Evolutionary conservation across 345 rosid genomes (phyloP).

Genomic region (Hypericum androsaemum): DNA sequence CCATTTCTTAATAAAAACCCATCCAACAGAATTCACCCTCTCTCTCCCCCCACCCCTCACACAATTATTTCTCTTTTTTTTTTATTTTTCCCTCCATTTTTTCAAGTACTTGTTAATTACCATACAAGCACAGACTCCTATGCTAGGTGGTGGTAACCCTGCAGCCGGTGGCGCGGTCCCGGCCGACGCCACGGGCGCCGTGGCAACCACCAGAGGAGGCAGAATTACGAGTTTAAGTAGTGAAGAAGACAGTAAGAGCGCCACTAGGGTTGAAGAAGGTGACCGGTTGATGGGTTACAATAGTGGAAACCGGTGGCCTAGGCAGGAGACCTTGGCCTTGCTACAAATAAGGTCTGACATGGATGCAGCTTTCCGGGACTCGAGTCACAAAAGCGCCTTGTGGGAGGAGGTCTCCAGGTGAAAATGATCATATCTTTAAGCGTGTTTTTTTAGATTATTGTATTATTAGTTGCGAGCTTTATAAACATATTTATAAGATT

Average conservation of each 20-base stretch:
- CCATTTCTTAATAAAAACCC: too few relatives aligned
- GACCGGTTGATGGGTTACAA: constrained; percentile 6
- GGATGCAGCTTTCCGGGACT: constrained; percentile 67
- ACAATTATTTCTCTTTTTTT: too few relatives aligned
- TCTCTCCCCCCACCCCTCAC: too few relatives aligned
- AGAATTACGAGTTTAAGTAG: not conserved
- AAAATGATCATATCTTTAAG: not conserved
- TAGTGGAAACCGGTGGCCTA: constrained; percentile 66
- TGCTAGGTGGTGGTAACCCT: too few relatives aligned
- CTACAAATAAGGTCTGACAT: constrained; percentile 76
- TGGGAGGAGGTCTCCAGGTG: constrained; percentile 94
- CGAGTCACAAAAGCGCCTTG: constrained; percentile 58
- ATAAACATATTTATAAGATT: too few relatives aligned
- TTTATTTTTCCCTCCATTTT: too few relatives aligned
- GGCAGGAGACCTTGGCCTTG: constrained; percentile 65
- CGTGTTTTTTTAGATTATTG: too few relatives aligned
- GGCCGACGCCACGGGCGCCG: not conserved
- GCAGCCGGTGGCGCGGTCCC: too few relatives aligned
- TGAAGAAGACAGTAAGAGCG: not conserved
- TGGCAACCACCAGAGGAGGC: not conserved
- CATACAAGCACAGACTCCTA: too few relatives aligned
- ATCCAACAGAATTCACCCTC: too few relatives aligned
- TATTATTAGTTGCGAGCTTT: too few relatives aligned
- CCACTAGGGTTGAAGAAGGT: constrained; percentile 1
- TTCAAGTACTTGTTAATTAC: too few relatives aligned